These are phyloP conservation scores for Glycyrrhiza uralensis DNA, from an alignment of 306 rosid genomes.

Conservation along the genomic window DNA sequence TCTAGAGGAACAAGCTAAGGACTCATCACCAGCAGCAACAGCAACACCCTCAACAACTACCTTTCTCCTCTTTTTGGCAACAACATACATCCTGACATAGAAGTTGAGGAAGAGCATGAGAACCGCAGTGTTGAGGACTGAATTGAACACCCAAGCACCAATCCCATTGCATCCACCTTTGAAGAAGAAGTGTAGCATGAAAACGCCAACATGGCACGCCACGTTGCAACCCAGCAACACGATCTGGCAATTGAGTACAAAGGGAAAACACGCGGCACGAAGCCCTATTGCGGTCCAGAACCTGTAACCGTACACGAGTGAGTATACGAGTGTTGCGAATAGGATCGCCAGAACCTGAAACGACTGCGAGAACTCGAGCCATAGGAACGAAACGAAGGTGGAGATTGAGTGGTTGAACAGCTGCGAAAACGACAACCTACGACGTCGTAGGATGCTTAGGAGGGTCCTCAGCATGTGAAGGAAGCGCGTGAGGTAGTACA, in stretches of 20 bases:
- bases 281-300: constrained; percentile 71
- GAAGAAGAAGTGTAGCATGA: constrained; percentile 55
- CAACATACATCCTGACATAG: constrained; percentile 38
- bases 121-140: constrained; percentile 50
- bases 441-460: constrained; percentile 43
- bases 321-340: constrained; percentile 52
- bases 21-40: too few relatives aligned
- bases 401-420: constrained; percentile 67
- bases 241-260: constrained; percentile 65
- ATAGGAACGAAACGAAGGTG: constrained; percentile 50
- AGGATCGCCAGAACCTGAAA: constrained; percentile 78
- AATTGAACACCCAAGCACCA: constrained; percentile 76
- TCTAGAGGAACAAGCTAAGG: background rate
- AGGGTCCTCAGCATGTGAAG: constrained; percentile 67
- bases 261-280: constrained; percentile 56
- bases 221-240: constrained; percentile 56
- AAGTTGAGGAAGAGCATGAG: constrained; percentile 56
- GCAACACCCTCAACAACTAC: background rate
- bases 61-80: constrained; percentile 10
- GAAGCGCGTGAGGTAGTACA: constrained; percentile 67
- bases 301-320: constrained; percentile 64
- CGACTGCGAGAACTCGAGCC: constrained; percentile 88
- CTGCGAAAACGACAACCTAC: constrained; percentile 46
- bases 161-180: constrained; percentile 79
- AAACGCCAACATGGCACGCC: constrained; percentile 66